These are phyloP conservation scores for Chenopodium quinoa DNA, from an alignment of 148 eudicot genomes.

Conservation along the genomic window DNA sequence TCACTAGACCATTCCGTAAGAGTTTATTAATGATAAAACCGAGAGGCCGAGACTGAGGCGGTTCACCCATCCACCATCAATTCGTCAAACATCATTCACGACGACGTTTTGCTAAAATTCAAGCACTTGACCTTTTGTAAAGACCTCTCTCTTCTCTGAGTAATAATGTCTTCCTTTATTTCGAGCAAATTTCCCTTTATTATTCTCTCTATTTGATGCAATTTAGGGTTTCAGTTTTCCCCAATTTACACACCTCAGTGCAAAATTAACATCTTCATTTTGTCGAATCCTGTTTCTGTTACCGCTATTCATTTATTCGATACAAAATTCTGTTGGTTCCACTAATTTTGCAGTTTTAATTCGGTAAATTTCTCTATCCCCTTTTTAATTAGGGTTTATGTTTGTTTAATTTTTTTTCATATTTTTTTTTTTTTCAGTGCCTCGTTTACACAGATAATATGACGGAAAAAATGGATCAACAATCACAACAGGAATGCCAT, in stretches of 20 bases:
- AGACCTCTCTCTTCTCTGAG: too few relatives aligned
- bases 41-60: too few relatives aligned
- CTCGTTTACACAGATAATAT: too few relatives aligned
- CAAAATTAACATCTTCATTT: background rate
- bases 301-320: too few relatives aligned
- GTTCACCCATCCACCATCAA: too few relatives aligned
- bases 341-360: background rate
- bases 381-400: background rate
- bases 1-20: too few relatives aligned
- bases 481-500: slow-evolving; percentile 2
- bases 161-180: background rate
- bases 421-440: too few relatives aligned
- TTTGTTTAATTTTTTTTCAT: background rate
- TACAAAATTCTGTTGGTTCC: background rate
- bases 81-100: too few relatives aligned
- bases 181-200: background rate
- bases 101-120: too few relatives aligned
- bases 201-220: background rate
- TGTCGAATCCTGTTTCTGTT: background rate
- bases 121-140: too few relatives aligned
- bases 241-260: background rate
- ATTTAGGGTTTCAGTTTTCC: background rate
- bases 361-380: background rate
- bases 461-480: slow-evolving; percentile 5
- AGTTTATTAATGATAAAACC: too few relatives aligned